phyloP scores from a whole-genome alignment of 2,329 filamentous ascomycete genomes.

The Pseudogymnoascus sp. region DNA sequence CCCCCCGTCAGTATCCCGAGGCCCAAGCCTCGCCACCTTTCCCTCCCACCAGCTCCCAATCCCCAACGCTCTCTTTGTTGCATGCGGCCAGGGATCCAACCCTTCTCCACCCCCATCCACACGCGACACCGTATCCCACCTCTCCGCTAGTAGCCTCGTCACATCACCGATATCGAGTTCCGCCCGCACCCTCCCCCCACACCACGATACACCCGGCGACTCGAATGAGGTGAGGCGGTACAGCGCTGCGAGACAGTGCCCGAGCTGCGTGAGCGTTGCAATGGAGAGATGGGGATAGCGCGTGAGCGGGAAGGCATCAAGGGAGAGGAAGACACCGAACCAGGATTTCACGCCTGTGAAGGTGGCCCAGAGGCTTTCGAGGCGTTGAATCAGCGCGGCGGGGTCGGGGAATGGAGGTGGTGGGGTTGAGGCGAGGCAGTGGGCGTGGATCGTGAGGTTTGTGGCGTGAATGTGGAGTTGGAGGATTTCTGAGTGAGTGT shows the following conservation, averaged over 20 bases:
- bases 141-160: not conserved
- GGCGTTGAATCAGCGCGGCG: not conserved
- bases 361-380: constrained; percentile 1
- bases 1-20: not conserved
- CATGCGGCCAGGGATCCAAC: not conserved
- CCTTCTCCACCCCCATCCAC: not conserved
- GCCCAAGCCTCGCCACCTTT: not conserved
- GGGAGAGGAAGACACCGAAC: not conserved
- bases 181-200: not conserved
- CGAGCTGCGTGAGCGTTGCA: not conserved
- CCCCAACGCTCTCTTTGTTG: not conserved
- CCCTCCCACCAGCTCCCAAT: not conserved
- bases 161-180: not conserved
- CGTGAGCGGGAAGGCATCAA: not conserved
- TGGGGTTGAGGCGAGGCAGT: not conserved
- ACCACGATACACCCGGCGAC: not conserved
- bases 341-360: not conserved
- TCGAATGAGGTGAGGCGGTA: not conserved
- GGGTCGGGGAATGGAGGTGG: not conserved
- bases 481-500: not conserved
- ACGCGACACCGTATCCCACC: not conserved
- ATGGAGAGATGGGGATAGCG: not conserved
- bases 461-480: not conserved
- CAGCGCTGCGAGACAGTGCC: not conserved
- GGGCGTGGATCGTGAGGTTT: not conserved